These are phyloP conservation scores for Kluyveromyces sp. DNA, from an alignment of 1,139 yeast species.

Conservation along the genomic window DNA sequence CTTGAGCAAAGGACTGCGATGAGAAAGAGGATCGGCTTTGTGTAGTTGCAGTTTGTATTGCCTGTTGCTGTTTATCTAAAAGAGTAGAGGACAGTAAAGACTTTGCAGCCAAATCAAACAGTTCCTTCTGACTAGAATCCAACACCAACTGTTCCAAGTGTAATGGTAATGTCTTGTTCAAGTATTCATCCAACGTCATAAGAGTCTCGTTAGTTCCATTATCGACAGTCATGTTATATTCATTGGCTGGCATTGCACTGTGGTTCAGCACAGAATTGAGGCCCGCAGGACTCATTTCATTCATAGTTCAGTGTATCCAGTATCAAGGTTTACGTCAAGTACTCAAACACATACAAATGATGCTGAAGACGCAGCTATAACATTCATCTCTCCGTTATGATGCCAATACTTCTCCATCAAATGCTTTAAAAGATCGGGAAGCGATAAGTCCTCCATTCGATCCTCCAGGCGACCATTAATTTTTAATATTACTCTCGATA, in stretches of 20 bases:
- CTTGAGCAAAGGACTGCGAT: slow-evolving; percentile 66
- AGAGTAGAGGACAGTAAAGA: slow-evolving; percentile 4
- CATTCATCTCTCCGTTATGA: neutral
- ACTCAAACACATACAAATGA: neutral
- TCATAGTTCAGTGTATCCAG: too few species aligned
- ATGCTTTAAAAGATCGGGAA: neutral
- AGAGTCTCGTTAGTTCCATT: slow-evolving; percentile 17
- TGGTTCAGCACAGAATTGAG: neutral
- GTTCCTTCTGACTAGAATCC: slow-evolving; percentile 12
- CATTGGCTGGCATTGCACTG: neutral
- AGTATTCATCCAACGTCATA: slow-evolving; percentile 33
- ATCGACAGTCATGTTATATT: neutral
- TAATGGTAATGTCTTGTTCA: slow-evolving; percentile 30
- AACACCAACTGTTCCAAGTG: slow-evolving; percentile 32
- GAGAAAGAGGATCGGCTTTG: slow-evolving; percentile 19
- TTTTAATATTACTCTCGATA: too few species aligned
- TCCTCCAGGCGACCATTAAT: neutral
- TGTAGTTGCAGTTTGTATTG: neutral
- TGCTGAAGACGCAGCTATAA: too few species aligned
- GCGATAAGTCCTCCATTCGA: neutral
- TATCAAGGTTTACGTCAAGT: too few species aligned
- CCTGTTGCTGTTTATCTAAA: slow-evolving; percentile 9
- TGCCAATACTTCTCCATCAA: neutral
- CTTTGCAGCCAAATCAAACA: slow-evolving; percentile 10
- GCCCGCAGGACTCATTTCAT: neutral